Base-by-base conservation (phyloP, 2,329 filamentous ascomycete species). In the Monosporascus sp. region DNA sequence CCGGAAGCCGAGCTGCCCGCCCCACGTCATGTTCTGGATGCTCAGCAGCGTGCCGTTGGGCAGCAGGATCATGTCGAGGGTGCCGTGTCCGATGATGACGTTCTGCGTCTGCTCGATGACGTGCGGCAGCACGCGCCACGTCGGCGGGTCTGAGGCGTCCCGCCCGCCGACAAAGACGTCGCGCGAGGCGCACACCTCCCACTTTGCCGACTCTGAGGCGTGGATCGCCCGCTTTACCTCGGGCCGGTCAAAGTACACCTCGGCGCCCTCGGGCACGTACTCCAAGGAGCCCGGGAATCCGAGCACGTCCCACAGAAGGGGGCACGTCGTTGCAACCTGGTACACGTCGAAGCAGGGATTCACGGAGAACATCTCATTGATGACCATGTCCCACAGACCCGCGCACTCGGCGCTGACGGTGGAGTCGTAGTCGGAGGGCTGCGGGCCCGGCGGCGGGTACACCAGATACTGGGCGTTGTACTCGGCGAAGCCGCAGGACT, bases 11-110 rank as follows among this genome's bases (percentile, higher is more conserved):
- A 87, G 81, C 44, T 76, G 67, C 5, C 88, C 88, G 53, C 82
- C 82, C 84, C 85, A 93, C 0, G 87, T 91, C 84, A 92, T 89
- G 72, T 91, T 91, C 65, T 93, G 88, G 54, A 92, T 85, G 1
- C 80, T 79, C 7, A 90, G 73, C 1, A 93, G 74, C 0, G 87
- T 87, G 17, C 88, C 88, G 66, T 88, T 87, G 62, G 78, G 74
- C 24, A 86, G 74, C 9, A 90, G 76, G 55, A 88, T 78, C 64
- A 79, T 88, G 70, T 91, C 89, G 11, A 87, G 77, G 48, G 80
- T 73, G 11, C 88, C 89, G 63, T 92, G 88, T 3, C 78, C 86
- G 63, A 94, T 84, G 60, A 94, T 78, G 8, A 89, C 88, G 57
- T 86, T 85, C 47, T 87, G 78, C 1, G 87, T 88, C 35, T 77